These are phyloP conservation scores for Emmonsiellopsis sp. DNA, from an alignment of 2,329 filamentous ascomycete species.

Conservation along the genomic window DNA sequence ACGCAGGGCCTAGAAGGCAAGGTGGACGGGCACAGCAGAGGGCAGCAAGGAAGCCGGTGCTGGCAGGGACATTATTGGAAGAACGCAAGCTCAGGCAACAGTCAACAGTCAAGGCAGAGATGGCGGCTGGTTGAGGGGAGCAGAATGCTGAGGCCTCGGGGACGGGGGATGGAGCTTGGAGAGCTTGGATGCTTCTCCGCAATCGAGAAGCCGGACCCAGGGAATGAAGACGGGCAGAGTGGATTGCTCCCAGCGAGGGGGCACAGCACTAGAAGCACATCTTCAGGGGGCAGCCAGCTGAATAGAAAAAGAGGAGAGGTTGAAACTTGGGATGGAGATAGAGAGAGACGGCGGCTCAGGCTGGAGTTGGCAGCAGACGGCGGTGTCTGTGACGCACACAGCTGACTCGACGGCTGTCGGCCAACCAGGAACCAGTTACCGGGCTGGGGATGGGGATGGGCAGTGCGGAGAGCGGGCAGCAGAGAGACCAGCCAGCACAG, in stretches of 20 bases:
- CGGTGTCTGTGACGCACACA: not conserved
- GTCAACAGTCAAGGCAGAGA: not conserved
- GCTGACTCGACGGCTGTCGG: not conserved
- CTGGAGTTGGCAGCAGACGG: no score
- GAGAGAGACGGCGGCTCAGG: not conserved
- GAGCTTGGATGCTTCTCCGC: not conserved
- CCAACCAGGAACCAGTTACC: not conserved
- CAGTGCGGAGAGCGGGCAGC: no score
- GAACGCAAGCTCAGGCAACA: not conserved
- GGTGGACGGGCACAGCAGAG: not conserved
- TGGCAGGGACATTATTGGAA: not conserved
- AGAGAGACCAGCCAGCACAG: no score
- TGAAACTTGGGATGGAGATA: not conserved
- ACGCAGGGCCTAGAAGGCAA: not conserved
- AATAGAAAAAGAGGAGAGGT: not conserved
- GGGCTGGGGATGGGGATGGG: no score
- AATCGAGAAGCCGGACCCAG: not conserved
- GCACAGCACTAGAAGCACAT: conserved; percentile 4
- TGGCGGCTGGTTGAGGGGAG: not conserved
- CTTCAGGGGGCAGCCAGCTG: not conserved
- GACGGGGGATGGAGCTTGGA: not conserved
- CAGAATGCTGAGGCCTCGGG: not conserved
- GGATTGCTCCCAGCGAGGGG: conserved; percentile 2
- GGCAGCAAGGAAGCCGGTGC: not conserved
- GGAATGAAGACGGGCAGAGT: not conserved